Evolutionary conservation across 768 basidiomycete species (phyloP), one percentile per base, ranked within the genome.

Genomic region (Leucosporidium creatinivorum): DNA sequence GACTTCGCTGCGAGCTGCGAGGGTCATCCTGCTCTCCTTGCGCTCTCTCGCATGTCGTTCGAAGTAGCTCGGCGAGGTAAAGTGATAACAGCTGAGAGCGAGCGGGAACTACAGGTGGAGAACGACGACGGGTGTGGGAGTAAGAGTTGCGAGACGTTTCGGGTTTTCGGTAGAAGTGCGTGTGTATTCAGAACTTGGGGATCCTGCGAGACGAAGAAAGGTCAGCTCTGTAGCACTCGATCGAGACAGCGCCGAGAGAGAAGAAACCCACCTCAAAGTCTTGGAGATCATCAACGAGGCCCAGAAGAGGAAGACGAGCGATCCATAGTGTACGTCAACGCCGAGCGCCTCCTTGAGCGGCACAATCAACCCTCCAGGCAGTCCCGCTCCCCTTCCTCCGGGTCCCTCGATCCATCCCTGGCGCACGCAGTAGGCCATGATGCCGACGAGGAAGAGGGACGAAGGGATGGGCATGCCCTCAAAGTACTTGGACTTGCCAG

Each of bases 261-360:
- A 2, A n/a, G 21, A 18, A 55, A 57, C 56, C n/a, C 36, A 58
- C 70, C 70, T 84, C 56, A 99, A 81, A 21, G 96, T 98, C 81
- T 98, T 98, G 83, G 91, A 93, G 70, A 99, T 89, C 94, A 99
- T 98, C 58, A 89, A 88, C 21, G 92, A 88, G 13, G 89, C 94
- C 93, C 93, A 98, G 18, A 82, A 76, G 10, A 81, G 87, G 78
- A 92, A 91, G n/a, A 93, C 75, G 47, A 89, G 69, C 75, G 86
- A 86, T 51, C 86, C 86, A 49, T 84, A 79, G 78, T 99, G 96
- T 58, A 98, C 74, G 73, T 98, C 94, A 18, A 78, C 66, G 9
- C 77, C 77, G 4, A 72, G 68, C 50, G 70, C 73, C 28, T 75
- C 66, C n/a, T 73, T 75, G 65, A 75, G 76, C 51, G 76, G 73